Evolutionary conservation across 2,329 filamentous ascomycete genomes (phyloP).

Genomic region (Clonostachys chloroleuca): DNA sequence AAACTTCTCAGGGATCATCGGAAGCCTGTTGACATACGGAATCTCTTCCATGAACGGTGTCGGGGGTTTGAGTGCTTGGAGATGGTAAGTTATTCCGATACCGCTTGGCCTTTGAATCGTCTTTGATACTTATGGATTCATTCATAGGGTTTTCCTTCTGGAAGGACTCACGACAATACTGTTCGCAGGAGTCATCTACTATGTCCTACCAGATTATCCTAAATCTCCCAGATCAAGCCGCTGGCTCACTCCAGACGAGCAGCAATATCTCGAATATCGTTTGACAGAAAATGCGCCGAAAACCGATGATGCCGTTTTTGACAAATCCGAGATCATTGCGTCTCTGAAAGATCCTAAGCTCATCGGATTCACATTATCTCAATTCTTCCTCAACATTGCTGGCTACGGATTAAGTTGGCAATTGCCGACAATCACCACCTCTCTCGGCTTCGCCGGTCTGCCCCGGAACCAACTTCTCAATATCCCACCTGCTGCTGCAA

Average conservation of each 20-base stretch:
- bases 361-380: constrained; percentile 13
- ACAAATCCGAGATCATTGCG: constrained; percentile 22
- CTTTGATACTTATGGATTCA: background rate
- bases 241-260: constrained; percentile 32
- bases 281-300: constrained; percentile 29
- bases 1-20: constrained; percentile 22
- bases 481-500: constrained; percentile 36
- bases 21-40: constrained; percentile 20
- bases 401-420: constrained; percentile 35
- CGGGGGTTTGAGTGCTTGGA: constrained; percentile 15
- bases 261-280: constrained; percentile 30
- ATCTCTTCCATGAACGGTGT: constrained; percentile 18
- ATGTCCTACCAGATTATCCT: constrained; percentile 35
- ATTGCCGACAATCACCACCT: constrained; percentile 32
- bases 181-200: constrained; percentile 1
- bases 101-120: background rate
- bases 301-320: constrained; percentile 27
- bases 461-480: constrained; percentile 38
- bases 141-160: constrained; percentile 30
- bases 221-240: constrained; percentile 52
- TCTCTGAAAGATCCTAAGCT: constrained; percentile 16
- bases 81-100: constrained; percentile 4
- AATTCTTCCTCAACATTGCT: constrained; percentile 29
- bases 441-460: constrained; percentile 31
- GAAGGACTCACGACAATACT: constrained; percentile 35